Evolutionary conservation across 23 red algal genomes (phyloP), one percentile per base, ranked within the genome.

Genomic region (Gracilaria gracilis): DNA sequence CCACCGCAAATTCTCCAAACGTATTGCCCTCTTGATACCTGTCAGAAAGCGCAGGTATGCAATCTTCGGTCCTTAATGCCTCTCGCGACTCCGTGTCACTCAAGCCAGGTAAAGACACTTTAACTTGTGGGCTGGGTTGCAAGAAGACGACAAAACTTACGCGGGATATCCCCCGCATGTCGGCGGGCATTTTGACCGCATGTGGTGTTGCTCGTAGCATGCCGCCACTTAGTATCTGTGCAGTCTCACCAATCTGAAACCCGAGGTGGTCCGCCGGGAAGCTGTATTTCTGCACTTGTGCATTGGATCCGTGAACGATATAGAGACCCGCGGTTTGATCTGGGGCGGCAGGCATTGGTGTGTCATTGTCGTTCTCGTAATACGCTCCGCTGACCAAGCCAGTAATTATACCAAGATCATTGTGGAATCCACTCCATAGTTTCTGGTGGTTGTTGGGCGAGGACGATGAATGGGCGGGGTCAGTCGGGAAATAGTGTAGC

Each of bases 391-490:
- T 32, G 13, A 87, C 28, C 11, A 94, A 66, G 19, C 50, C 91
- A 14, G 91, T 94, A 0, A 94, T 47, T 2, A 78, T 31, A 53
- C 82, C 81, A 35, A 87, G 91, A 66, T 94, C 91, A 70, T 94
- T 94, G 35, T 94, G 91, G 51, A 62, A 94, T n/a, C 82, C 91
- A 36, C 80, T 79, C 91, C 91, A 94, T 13, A 85, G 75, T 27
- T 46, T 37, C 67, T 40, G 39, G 8, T 76, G 20, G 28, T 40
- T 37, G 28, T 24, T 24, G 1, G 27, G 27, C n/a, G 61, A 61
- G 9, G 36, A 57, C 9, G 50, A 20, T 23, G 25, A n/a, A n/a
- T n/a, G 4, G 9, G 47, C n/a, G 0, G 32, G 11, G 1, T 16
- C 12, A 0, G 15, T 14, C n/a, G 91, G 82, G 46, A 58, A 94